Base-by-base conservation (phyloP, 345 rosid species). In the Arabidopsis thaliana region DNA sequence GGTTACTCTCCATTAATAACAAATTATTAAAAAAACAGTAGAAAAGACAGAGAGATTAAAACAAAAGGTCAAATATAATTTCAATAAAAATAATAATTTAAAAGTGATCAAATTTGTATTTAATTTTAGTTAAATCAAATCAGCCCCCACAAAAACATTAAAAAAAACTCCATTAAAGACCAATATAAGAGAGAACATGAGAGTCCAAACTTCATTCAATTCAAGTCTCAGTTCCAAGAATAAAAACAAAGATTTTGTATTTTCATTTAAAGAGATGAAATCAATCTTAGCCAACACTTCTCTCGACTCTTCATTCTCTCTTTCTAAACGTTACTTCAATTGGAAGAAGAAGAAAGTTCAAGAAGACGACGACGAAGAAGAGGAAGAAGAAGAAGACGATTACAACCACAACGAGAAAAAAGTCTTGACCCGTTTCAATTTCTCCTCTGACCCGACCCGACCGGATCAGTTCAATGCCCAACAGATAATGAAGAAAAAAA, bases 321-420 rank as follows among this genome's bases (percentile, higher is more conserved):
- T 91, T 83, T 95, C 99, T 72, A 91, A 91, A 42, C 84, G 99
- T 45, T 90, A 85, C 82, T 85, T 91, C 87, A 84, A 79, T 83
- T 91, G 93, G 92, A 85, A 81, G 75, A 95, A 84, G 89, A 90
- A 87, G 78, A 73, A 84, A 24, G 83, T 77, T 44, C 85, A 85
- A 46, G 92, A 84, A 49, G 89, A 84, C 3, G 82, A 86, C 59
- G 85, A 85, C 23, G 83, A 79, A 48, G 87, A 83, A 20, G 88
- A 85, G 51, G 80, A 78, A 24, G 84, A 84, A 8, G 81, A 74
- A 33, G 71, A 77, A 25, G 71, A 83, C 6, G 69, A 77, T 20
- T 76, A 75, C 58, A 65, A 57, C 23, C 46, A 12, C 45, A 62
- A 65, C 52, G 81, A 78, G 59, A 46, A 73, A 24, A 68, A 66